Conservation (phyloP, 768 basidiomycete species). For the Hirschioporus abietinus region DNA sequence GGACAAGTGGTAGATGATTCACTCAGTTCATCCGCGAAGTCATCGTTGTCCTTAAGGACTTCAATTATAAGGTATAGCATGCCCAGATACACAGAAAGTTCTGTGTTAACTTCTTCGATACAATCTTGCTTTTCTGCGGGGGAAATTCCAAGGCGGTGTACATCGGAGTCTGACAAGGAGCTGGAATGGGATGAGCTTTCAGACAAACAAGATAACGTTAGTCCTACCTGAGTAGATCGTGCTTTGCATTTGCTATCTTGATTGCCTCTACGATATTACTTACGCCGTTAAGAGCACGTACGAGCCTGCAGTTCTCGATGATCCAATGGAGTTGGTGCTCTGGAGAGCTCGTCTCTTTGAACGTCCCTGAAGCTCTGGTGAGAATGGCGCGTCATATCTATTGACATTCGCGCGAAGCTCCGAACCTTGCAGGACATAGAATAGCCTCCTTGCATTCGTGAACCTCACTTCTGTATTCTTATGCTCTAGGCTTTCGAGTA, state of each 20-base stretch:
- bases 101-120: constrained; percentile 86
- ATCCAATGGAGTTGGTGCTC: constrained; percentile 97
- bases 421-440: constrained; percentile 90
- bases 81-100: constrained; percentile 89
- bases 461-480: constrained; percentile 80
- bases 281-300: constrained; percentile 80
- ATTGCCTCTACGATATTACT: constrained; percentile 80
- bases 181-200: constrained; percentile 32
- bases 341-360: constrained; percentile 84
- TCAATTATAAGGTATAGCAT: constrained; percentile 96
- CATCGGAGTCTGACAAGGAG: constrained; percentile 70
- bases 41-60: constrained; percentile 86
- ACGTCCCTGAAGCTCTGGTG: constrained; percentile 54
- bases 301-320: constrained; percentile 86
- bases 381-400: constrained; percentile 4
- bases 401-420: constrained; percentile 6
- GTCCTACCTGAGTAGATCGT: constrained; percentile 71
- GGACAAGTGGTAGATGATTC: constrained; percentile 30
- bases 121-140: constrained; percentile 68
- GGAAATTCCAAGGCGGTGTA: constrained; percentile 64
- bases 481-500: constrained; percentile 86
- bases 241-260: constrained; percentile 84
- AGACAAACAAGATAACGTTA: constrained; percentile 9
- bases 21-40: constrained; percentile 97
- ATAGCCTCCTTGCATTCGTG: constrained; percentile 77